Conservation (phyloP, 1,284 basidiomycete genomes). For the Exobasidium cylindrosporum region DNA sequence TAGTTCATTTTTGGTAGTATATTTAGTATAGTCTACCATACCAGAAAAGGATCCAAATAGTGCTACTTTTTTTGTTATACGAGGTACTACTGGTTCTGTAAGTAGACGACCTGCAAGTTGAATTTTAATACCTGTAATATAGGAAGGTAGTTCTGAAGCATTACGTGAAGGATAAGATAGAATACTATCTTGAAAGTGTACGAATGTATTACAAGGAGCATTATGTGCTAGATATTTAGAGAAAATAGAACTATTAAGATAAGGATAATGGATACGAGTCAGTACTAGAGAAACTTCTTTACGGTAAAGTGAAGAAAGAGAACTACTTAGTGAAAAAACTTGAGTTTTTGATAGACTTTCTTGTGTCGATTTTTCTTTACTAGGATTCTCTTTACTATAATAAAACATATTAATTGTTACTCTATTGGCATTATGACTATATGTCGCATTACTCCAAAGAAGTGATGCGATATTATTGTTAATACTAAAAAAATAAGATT, state of each 20-base stretch:
- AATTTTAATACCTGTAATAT: not conserved
- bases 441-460: not conserved
- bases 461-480: constrained; percentile 19
- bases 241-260: not conserved
- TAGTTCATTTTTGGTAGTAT: constrained; percentile 4
- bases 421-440: not conserved
- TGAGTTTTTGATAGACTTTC: not conserved
- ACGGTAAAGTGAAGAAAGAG: not conserved
- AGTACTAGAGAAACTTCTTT: not conserved
- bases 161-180: not conserved
- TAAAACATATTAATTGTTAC: not conserved
- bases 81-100: not conserved
- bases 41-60: not conserved
- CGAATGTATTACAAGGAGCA: not conserved
- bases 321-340: not conserved
- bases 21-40: not conserved
- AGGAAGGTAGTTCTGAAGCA: not conserved
- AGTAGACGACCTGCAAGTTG: not conserved
- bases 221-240: not conserved
- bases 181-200: not conserved
- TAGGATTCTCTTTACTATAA: not conserved
- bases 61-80: not conserved
- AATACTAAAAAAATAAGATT: constrained; percentile 18
- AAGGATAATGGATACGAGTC: not conserved
- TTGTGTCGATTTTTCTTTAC: not conserved